Percentiles rank a stretch among this genome's conserved stretches.
These are phyloP conservation scores for Lachancea lanzarotensis DNA, from an alignment of 805 yeast genomes.

Conservation along the genomic window DNA sequence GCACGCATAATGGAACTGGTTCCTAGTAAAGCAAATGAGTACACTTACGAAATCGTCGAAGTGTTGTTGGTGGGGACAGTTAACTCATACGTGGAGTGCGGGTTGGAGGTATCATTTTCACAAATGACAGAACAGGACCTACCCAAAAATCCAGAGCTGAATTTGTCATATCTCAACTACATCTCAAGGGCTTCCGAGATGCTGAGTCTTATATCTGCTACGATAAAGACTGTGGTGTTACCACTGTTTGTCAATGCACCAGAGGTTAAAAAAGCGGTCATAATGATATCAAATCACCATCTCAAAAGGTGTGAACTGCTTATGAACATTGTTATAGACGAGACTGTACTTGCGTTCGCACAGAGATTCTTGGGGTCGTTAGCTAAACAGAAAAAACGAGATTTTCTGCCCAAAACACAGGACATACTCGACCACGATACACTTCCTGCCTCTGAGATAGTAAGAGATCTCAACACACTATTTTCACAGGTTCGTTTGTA, in stretches of 20 bases:
- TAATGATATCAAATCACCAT: conserved; percentile 54
- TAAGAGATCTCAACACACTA: conserved; percentile 40
- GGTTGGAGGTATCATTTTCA: conserved; percentile 62
- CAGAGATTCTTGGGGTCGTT: conserved; percentile 45
- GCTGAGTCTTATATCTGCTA: conserved; percentile 58
- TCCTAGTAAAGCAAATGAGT: conserved; percentile 54
- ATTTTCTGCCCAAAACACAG: conserved; percentile 48
- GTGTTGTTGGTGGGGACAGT: conserved; percentile 65
- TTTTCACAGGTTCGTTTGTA: conserved; percentile 33
- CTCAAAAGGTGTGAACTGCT: conserved; percentile 57
- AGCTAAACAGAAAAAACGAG: conserved; percentile 68
- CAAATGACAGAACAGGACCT: conserved; percentile 36
- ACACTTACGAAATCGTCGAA: conserved; percentile 61
- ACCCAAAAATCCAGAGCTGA: conserved; percentile 27
- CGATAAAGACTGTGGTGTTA: conserved; percentile 65
- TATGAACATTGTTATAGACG: conserved; percentile 56
- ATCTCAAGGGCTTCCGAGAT: conserved; percentile 53
- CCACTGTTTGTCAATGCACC: conserved; percentile 66
- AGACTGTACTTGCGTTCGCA: conserved; percentile 47
- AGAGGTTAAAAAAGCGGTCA: conserved; percentile 50
- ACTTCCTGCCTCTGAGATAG: conserved; percentile 58
- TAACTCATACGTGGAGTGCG: conserved; percentile 64
- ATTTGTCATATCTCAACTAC: conserved; percentile 43
- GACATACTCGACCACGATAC: conserved; percentile 53
- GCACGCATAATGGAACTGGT: conserved; percentile 70